Conservation (phyloP, 257 asterid genomes). For the Forsythia viridissima region DNA sequence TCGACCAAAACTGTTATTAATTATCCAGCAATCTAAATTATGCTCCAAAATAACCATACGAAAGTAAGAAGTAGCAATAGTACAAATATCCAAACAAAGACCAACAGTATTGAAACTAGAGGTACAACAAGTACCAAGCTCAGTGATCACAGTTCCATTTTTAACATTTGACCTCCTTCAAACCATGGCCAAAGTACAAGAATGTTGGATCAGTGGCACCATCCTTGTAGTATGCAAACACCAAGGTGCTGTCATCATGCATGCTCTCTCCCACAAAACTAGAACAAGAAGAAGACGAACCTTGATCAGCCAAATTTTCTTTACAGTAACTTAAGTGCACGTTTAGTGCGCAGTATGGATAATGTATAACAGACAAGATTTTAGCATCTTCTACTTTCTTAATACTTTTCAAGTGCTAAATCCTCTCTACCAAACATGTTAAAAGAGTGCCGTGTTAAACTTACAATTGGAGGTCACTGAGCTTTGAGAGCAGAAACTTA, state of each 20-base stretch:
- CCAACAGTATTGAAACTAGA: constrained; percentile 1
- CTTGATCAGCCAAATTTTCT: not conserved
- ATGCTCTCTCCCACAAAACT: constrained; percentile 95
- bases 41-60: not conserved
- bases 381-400: not conserved
- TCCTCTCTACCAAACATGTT: not conserved
- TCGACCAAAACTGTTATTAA: constrained; percentile 22
- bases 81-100: not conserved
- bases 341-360: too few relatives aligned
- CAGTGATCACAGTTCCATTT: not conserved
- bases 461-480: constrained; percentile 87
- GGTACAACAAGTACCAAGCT: constrained; percentile 13
- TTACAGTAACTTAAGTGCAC: too few relatives aligned
- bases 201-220: constrained; percentile 88
- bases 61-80: not conserved
- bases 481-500: constrained; percentile 61
- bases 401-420: not conserved
- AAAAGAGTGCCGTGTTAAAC: constrained; percentile 13
- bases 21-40: not conserved
- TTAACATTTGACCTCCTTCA: constrained; percentile 87
- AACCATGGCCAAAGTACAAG: constrained; percentile 66
- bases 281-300: not conserved
- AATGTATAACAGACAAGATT: not conserved
- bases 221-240: constrained; percentile 89
- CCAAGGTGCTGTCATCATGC: constrained; percentile 65